These are phyloP conservation scores for Miamiensis avidus DNA, from an alignment of 169 alveolate species.

Conservation along the genomic window DNA sequence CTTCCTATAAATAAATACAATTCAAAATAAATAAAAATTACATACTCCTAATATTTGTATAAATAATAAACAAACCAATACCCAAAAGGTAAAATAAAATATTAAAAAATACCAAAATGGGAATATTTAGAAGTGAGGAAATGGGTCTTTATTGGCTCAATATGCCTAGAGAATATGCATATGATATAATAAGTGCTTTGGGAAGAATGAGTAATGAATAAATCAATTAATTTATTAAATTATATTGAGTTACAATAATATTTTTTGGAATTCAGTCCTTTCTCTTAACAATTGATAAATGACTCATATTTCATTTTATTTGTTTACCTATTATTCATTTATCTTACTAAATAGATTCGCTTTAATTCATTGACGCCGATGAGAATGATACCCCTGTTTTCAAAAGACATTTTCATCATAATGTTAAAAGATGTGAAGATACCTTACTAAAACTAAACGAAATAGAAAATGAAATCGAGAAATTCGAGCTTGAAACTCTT, in stretches of 20 bases:
- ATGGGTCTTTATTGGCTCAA: slow-evolving; percentile 73
- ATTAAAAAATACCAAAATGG: too few species aligned
- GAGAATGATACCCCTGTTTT: neutral
- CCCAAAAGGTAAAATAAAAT: too few species aligned
- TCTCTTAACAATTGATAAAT: too few species aligned
- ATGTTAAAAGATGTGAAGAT: slow-evolving; percentile 43
- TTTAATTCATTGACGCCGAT: neutral
- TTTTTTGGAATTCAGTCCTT: too few species aligned
- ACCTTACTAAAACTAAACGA: slow-evolving; percentile 17
- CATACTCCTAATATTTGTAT: too few species aligned
- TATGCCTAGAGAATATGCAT: slow-evolving; percentile 69
- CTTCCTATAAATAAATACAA: too few species aligned
- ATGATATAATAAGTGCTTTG: slow-evolving; percentile 46
- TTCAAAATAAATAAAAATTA: too few species aligned
- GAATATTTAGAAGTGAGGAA: slow-evolving; percentile 67
- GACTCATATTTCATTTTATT: too few species aligned
- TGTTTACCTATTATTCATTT: too few species aligned
- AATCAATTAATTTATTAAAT: too few species aligned
- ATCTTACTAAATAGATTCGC: neutral
- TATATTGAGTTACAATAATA: too few species aligned
- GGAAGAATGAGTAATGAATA: slow-evolving; percentile 4
- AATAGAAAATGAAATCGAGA: slow-evolving; percentile 18
- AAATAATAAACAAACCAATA: too few species aligned
- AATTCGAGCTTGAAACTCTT: slow-evolving; percentile 6
- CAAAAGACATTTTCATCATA: neutral